Conservation (phyloP, 345 rosid genomes). For the Aquilaria yunnanensis region DNA sequence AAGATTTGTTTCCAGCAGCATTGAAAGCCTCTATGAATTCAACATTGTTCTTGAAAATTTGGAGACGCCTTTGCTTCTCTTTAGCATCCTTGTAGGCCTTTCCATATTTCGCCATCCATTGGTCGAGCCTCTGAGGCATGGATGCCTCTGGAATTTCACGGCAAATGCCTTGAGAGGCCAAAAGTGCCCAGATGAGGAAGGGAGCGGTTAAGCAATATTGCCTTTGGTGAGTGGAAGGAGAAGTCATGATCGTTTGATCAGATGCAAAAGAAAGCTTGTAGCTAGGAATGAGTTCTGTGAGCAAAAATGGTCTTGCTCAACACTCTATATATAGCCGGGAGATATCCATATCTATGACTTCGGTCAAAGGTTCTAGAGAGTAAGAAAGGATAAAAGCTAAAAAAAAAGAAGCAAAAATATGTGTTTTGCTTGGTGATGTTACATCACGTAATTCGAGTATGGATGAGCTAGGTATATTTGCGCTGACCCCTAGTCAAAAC, state of each 20-base stretch:
- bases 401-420: no score
- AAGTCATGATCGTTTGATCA: constrained; percentile 4
- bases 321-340: no score
- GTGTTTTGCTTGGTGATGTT: no score
- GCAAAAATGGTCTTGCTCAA: no score
- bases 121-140: constrained; percentile 21
- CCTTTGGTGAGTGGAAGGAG: neutral
- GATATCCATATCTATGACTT: no score
- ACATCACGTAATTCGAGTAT: no score
- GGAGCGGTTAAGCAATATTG: neutral
- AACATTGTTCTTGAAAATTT: constrained; percentile 23
- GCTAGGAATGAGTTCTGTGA: no score
- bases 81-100: constrained; percentile 11
- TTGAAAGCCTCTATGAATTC: constrained; percentile 21
- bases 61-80: constrained; percentile 21
- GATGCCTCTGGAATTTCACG: constrained; percentile 13
- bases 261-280: no score
- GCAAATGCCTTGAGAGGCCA: constrained; percentile 9
- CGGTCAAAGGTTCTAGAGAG: no score
- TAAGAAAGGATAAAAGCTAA: no score
- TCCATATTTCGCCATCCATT: constrained; percentile 26
- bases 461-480: no score
- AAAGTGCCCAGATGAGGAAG: constrained; percentile 5
- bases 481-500: no score
- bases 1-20: constrained; percentile 17